These are phyloP conservation scores for Tolypocladium endophyticum DNA, from an alignment of 2,329 filamentous ascomycete genomes.

Conservation along the genomic window DNA sequence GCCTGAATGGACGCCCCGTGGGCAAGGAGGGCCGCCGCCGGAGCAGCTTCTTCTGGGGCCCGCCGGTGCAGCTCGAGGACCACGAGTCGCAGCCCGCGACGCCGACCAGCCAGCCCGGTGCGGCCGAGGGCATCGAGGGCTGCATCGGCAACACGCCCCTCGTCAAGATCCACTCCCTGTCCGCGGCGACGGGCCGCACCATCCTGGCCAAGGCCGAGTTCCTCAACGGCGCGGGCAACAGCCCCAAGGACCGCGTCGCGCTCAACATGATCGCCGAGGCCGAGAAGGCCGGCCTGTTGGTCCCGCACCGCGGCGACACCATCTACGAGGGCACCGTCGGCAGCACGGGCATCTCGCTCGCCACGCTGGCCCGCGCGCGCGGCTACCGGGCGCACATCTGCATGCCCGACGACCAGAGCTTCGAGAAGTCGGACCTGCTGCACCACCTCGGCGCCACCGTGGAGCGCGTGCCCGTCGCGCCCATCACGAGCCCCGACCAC, in stretches of 20 bases:
- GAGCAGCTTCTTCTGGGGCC: constrained; percentile 34
- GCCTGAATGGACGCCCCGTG: constrained; percentile 6
- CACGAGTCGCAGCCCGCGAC: background rate
- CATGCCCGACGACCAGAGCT: constrained; percentile 87
- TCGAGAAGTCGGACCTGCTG: constrained; percentile 82
- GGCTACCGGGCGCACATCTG: constrained; percentile 93
- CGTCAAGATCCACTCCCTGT: constrained; percentile 75
- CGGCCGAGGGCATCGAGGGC: constrained; percentile 68
- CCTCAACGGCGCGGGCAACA: constrained; percentile 87
- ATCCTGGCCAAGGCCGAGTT: constrained; percentile 95
- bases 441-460: constrained; percentile 86
- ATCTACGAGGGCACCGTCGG: constrained; percentile 97
- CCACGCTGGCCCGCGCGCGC: constrained; percentile 74
- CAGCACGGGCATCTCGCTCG: constrained; percentile 90
- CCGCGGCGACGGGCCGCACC: constrained; percentile 73
- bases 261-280: constrained; percentile 78
- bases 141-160: constrained; percentile 92
- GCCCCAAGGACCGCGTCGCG: constrained; percentile 90
- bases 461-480: constrained; percentile 79
- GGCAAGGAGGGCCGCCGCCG: constrained; percentile 12
- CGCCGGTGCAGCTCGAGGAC: constrained; percentile 45
- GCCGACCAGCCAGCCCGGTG: background rate
- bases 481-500: constrained; percentile 86
- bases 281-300: constrained; percentile 65
- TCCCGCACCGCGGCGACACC: constrained; percentile 75